Evolutionary conservation across 2,329 filamentous ascomycete genomes (phyloP).

Genomic region (Tolypocladium cylindrosporum): DNA sequence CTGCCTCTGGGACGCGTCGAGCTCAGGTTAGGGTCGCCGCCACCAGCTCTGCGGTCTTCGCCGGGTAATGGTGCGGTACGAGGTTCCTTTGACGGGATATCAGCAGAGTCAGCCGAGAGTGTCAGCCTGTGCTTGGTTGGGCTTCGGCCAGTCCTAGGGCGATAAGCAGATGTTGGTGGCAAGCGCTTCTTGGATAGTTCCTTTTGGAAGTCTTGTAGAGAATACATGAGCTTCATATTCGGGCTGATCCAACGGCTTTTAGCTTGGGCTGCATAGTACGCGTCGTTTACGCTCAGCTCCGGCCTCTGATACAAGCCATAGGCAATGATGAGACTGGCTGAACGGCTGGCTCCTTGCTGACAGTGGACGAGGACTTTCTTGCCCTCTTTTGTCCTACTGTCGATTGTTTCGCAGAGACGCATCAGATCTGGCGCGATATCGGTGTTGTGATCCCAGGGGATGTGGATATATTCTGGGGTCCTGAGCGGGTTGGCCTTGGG

Average conservation of each 20-base stretch:
- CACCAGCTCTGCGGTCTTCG: slow-evolving; percentile 36
- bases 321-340: slow-evolving; percentile 76
- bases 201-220: slow-evolving; percentile 71
- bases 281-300: slow-evolving; percentile 67
- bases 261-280: slow-evolving; percentile 70
- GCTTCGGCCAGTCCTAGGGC: slow-evolving; percentile 40
- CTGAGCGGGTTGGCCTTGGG: slow-evolving; percentile 41
- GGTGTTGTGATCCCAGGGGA: slow-evolving; percentile 83
- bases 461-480: slow-evolving; percentile 74
- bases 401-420: slow-evolving; percentile 65
- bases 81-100: slow-evolving; percentile 42
- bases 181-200: slow-evolving; percentile 43
- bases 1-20: slow-evolving; percentile 39
- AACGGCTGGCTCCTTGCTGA: slow-evolving; percentile 77
- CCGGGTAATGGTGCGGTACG: slow-evolving; percentile 50
- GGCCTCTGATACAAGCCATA: slow-evolving; percentile 76
- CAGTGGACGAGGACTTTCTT: slow-evolving; percentile 78
- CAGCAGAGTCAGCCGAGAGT: slow-evolving; percentile 49
- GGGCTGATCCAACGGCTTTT: slow-evolving; percentile 83
- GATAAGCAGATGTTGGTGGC: slow-evolving; percentile 33
- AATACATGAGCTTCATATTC: slow-evolving; percentile 89
- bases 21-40: slow-evolving; percentile 27
- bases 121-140: slow-evolving; percentile 51
- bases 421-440: slow-evolving; percentile 72
- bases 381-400: slow-evolving; percentile 58